A percentile compares a stretch with the other conserved stretches of the same genome.
These are phyloP conservation scores for Aegilops tauschii DNA, from an alignment of 176 grass and related monocot genomes.

Conservation along the genomic window DNA sequence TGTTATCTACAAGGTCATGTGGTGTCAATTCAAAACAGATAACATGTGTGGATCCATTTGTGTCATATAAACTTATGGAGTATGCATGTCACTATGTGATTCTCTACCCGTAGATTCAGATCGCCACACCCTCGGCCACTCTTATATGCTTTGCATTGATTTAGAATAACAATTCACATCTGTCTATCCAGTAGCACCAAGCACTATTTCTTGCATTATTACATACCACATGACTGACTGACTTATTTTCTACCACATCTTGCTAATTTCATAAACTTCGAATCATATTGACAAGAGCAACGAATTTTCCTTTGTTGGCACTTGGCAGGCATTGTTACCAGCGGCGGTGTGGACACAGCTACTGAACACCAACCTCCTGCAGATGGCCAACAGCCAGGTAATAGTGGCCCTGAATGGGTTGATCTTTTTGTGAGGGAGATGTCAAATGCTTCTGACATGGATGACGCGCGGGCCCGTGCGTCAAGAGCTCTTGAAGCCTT, in stretches of 20 bases:
- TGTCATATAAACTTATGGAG: not conserved
- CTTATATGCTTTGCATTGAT: not conserved
- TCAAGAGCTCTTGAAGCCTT: conserved; percentile 76
- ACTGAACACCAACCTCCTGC: conserved; percentile 28
- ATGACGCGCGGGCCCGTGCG: conserved; percentile 59
- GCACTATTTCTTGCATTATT: not conserved
- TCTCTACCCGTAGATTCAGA: not conserved
- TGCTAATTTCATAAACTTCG: not conserved
- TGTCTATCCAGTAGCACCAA: not conserved
- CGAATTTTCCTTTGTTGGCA: not conserved
- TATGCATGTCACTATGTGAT: not conserved
- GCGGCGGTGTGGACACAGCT: conserved; percentile 26
- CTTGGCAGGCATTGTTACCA: conserved; percentile 40
- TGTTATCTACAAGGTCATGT: not conserved
- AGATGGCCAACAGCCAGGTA: conserved; percentile 28
- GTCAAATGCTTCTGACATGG: conserved; percentile 55
- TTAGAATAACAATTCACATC: not conserved
- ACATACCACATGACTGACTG: not conserved
- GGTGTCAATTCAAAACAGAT: not conserved
- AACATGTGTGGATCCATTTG: not conserved
- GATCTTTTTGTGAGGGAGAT: conserved; percentile 87
- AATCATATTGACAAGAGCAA: not conserved
- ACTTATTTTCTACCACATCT: not conserved
- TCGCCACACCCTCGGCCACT: not conserved
- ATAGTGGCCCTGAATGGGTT: conserved; percentile 61